These are phyloP conservation scores for Amesomyces nigricolor DNA, from an alignment of 2,329 filamentous ascomycete genomes.

Conservation along the genomic window DNA sequence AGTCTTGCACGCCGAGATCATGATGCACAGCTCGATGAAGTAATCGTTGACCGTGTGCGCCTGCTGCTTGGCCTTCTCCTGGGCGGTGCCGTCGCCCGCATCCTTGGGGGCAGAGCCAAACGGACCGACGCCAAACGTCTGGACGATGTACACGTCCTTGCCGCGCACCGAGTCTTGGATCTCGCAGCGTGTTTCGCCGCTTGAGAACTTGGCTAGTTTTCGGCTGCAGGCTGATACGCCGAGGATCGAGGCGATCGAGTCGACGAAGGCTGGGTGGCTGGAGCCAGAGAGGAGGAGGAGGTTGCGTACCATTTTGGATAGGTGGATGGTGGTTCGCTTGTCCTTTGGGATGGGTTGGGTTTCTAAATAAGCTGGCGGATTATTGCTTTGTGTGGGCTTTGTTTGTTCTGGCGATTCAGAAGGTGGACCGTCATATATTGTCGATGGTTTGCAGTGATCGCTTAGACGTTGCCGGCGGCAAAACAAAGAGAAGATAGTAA, in stretches of 20 bases:
- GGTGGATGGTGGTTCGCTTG: background rate
- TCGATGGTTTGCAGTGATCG: no score
- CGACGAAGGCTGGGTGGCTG: conserved; percentile 82
- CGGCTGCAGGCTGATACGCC: conserved; percentile 81
- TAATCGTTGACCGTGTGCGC: conserved; percentile 73
- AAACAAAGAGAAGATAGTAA: no score
- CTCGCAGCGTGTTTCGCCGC: conserved; percentile 91
- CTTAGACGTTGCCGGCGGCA: no score
- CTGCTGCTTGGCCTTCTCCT: background rate
- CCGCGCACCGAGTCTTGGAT: conserved; percentile 93
- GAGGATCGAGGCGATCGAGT: conserved; percentile 81
- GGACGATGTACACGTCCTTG: conserved; percentile 98
- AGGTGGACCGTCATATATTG: no score
- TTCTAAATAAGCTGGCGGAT: background rate
- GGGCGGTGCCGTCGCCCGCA: no score
- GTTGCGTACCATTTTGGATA: conserved; percentile 73
- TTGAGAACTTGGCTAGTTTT: conserved; percentile 85
- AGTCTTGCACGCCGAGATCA: conserved; percentile 93
- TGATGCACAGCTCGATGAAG: conserved; percentile 93
- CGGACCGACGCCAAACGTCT: conserved; percentile 48
- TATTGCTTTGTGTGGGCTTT: background rate
- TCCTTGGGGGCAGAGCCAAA: background rate
- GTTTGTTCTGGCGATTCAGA: background rate
- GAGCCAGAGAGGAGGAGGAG: conserved; percentile 90
- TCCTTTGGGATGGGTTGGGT: background rate